Evolutionary conservation across 768 basidiomycete genomes (phyloP), one percentile per base, ranked within the genome.

Genomic region (Hirschioporus abietinus): DNA sequence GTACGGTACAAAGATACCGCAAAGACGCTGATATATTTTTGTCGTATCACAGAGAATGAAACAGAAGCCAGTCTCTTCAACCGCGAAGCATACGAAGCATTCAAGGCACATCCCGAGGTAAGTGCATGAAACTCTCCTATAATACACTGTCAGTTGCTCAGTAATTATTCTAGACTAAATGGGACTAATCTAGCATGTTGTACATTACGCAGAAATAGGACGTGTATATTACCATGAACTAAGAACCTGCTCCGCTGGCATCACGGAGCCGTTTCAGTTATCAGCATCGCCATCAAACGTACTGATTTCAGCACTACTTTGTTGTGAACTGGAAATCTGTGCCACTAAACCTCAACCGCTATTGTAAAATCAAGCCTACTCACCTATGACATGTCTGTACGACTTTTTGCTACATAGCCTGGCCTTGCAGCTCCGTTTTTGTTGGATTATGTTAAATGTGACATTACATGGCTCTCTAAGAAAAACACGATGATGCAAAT

Each of bases 11-110:
- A 30, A 30, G 30, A 30, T 30, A 2, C 30, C 30, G 30, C 30
- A 30, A 30, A 30, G 30, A 30, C 8, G 30, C 30, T 30, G 30
- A 30, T 30, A 30, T 30, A 30, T 30, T 30, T 30, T n/a, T 59
- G 58, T n/a, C 58, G 20, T 3, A 59, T 26, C 52, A 10, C 78
- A 98, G 96, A 97, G 77, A 96, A 99, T 74, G 96, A 99, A 77
- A 92, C 92, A 0, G 96, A 99, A 79, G 83, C 96, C 69, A 95
- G 93, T 74, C 90, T 96, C 77, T 99, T 99, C 81, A 89, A 90
- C 71, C 80, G 84, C 30, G 81, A 84, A 59, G 78, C 85, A 20
- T 99, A 99, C 71, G 87, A 93, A 34, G 78, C 77, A 35, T 99
- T 95, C 85, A 92, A 92, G 76, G 70, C 80, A 60, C 83, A 96